A percentile compares a stretch with the other conserved stretches of the same genome.
phyloP scores from a whole-genome alignment of 352 stramenopile genomes.

The Globisporangium emineosum region DNA sequence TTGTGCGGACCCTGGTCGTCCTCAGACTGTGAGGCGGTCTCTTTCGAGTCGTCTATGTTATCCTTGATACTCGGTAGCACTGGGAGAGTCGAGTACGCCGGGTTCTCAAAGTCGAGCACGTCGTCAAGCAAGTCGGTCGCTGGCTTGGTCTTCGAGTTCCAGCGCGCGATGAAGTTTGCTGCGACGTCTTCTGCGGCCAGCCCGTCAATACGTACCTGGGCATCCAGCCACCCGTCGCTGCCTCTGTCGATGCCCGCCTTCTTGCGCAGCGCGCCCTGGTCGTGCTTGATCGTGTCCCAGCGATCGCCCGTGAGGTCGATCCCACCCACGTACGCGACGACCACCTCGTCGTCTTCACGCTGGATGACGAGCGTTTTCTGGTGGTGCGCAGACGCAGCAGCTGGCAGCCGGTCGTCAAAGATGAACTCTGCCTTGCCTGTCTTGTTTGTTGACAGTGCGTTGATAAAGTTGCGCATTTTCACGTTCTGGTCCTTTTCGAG shows the following conservation, averaged over 20 bases:
- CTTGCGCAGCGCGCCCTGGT: conserved; percentile 37
- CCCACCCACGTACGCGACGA: conserved; percentile 45
- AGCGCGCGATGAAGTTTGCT: conserved; percentile 50
- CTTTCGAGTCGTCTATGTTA: conserved; percentile 18
- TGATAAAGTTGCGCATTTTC: conserved; percentile 51
- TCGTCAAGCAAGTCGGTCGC: conserved; percentile 26
- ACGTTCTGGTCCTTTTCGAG: conserved; percentile 52
- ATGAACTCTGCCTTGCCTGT: conserved; percentile 30
- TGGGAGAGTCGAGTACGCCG: conserved; percentile 14
- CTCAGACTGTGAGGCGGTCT: conserved; percentile 8
- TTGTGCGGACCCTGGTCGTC: conserved; percentile 22
- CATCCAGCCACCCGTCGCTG: conserved; percentile 57
- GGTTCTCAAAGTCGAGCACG: conserved; percentile 48
- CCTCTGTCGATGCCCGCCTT: conserved; percentile 22
- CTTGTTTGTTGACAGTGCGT: conserved; percentile 23
- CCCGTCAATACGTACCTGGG: conserved; percentile 37
- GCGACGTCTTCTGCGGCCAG: conserved; percentile 47
- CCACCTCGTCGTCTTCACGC: conserved; percentile 1
- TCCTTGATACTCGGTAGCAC: conserved; percentile 17
- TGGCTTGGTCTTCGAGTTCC: conserved; percentile 40
- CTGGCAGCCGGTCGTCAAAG: conserved; percentile 45
- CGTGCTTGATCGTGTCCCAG: conserved; percentile 57
- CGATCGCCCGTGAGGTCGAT: conserved; percentile 54
- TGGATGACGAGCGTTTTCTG: conserved; percentile 37
- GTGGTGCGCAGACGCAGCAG: conserved; percentile 34